Evolutionary conservation across 75 land plant species (phyloP).

Genomic region (Azolla pinnata): DNA sequence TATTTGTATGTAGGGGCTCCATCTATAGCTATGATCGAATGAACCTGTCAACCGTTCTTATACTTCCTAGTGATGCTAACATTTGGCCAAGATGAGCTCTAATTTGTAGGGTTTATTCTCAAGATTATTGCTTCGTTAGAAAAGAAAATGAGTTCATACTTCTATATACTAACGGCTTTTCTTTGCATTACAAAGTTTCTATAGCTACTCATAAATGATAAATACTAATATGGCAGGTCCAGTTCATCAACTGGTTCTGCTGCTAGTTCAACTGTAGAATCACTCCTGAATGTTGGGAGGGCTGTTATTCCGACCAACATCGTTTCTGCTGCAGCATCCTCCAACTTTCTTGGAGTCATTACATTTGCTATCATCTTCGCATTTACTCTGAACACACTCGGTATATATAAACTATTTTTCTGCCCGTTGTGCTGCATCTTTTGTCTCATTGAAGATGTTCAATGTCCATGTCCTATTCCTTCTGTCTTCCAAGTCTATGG

Average conservation of each 20-base stretch:
- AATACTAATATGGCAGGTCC: no score
- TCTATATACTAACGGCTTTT: not conserved
- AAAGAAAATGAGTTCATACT: not conserved
- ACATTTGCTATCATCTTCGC: slow-evolving; percentile 30
- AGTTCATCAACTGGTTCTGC: not conserved
- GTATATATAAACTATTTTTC: no score
- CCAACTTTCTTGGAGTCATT: slow-evolving; percentile 32
- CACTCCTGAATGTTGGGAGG: slow-evolving; percentile 32
- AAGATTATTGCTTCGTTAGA: not conserved
- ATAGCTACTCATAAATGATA: no score
- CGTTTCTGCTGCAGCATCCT: slow-evolving; percentile 26
- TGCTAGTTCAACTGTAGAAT: slow-evolving; percentile 18
- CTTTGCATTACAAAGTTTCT: no score
- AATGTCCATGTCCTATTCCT: no score
- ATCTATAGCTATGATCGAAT: not conserved
- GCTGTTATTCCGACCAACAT: slow-evolving; percentile 29
- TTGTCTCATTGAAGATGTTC: not conserved
- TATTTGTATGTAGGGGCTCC: not conserved
- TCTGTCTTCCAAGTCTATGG: no score
- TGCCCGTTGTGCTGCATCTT: no score
- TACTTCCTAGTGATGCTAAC: no score
- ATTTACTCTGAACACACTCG: slow-evolving; percentile 18
- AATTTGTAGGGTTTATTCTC: not conserved
- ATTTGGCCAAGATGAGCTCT: not conserved
- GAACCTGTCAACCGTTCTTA: no score